phyloP scores from a whole-genome alignment of 495 filamentous ascomycete species.

The Talaromyces borbonicus region DNA sequence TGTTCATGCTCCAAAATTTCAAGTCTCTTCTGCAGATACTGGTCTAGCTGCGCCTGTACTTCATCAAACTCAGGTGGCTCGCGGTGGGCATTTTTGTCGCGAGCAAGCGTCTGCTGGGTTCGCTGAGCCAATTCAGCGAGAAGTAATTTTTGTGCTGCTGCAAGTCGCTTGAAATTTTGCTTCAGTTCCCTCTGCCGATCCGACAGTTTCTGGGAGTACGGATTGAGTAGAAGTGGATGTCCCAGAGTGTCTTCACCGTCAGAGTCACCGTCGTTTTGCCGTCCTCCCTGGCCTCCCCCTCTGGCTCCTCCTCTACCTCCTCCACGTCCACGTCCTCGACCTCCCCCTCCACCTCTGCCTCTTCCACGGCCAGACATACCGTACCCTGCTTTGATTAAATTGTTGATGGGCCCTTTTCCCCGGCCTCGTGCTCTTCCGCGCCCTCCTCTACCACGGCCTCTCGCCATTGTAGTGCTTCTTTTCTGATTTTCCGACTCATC shows the following conservation, averaged over 20 bases:
- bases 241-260: conserved; percentile 23
- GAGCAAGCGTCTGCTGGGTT: conserved; percentile 25
- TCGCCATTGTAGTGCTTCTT: not conserved
- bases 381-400: not conserved
- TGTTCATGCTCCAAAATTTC: conserved; percentile 18
- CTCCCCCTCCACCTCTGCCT: too few relatives aligned
- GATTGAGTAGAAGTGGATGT: conserved; percentile 28
- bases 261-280: conserved; percentile 21
- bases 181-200: conserved; percentile 34
- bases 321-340: conserved; percentile 26
- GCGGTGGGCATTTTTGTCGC: conserved; percentile 34
- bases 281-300: conserved; percentile 16
- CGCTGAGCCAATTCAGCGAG: conserved; percentile 30
- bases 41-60: conserved; percentile 15
- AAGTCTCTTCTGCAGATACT: conserved; percentile 10
- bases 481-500: not conserved
- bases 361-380: conserved; percentile 9
- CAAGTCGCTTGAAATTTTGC: conserved; percentile 32
- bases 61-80: conserved; percentile 32
- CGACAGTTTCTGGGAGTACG: conserved; percentile 26
- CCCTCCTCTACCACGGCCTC: conserved; percentile 1
- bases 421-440: not conserved
- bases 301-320: conserved; percentile 20
- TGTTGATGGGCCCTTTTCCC: not conserved
- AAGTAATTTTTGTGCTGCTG: conserved; percentile 28